Evolutionary conservation across 495 filamentous ascomycete genomes (phyloP).

Genomic region (Rostrohypoxylon terebratum): DNA sequence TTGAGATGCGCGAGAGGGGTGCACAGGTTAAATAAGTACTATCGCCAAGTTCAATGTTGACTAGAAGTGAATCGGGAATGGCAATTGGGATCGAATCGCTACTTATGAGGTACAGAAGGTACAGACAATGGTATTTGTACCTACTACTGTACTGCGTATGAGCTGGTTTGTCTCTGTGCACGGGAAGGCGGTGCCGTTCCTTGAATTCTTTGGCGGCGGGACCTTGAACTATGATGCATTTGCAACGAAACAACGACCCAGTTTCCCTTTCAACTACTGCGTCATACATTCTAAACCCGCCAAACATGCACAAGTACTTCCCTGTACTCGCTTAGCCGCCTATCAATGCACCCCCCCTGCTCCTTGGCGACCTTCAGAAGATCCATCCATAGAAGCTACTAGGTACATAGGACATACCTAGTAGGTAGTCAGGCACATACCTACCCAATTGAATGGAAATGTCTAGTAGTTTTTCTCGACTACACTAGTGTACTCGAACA

Average conservation of each 20-base stretch:
- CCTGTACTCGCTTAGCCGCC: neutral
- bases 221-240: slow-evolving; percentile 42
- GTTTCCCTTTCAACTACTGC: slow-evolving; percentile 35
- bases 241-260: slow-evolving; percentile 44
- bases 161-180: slow-evolving; percentile 34
- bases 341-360: neutral
- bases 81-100: slow-evolving; percentile 27
- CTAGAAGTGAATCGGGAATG: slow-evolving; percentile 20
- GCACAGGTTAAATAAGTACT: slow-evolving; percentile 39
- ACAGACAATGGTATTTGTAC: neutral
- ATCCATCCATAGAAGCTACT: neutral
- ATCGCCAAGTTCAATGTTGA: slow-evolving; percentile 18
- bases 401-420: neutral
- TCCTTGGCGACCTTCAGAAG: neutral
- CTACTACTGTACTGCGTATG: neutral
- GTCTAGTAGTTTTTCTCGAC: too few relatives aligned
- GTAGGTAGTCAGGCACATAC: neutral
- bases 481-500: too few relatives aligned
- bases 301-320: slow-evolving; percentile 19
- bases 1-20: slow-evolving; percentile 19
- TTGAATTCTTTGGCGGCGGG: slow-evolving; percentile 36
- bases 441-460: neutral
- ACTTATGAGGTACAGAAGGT: neutral
- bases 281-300: slow-evolving; percentile 41
- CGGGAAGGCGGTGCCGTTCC: slow-evolving; percentile 39